Percentiles rank a stretch among this genome's conserved stretches.
Conservation (phyloP, 495 filamentous ascomycete genomes). For the Lasiosphaeria miniovina region DNA sequence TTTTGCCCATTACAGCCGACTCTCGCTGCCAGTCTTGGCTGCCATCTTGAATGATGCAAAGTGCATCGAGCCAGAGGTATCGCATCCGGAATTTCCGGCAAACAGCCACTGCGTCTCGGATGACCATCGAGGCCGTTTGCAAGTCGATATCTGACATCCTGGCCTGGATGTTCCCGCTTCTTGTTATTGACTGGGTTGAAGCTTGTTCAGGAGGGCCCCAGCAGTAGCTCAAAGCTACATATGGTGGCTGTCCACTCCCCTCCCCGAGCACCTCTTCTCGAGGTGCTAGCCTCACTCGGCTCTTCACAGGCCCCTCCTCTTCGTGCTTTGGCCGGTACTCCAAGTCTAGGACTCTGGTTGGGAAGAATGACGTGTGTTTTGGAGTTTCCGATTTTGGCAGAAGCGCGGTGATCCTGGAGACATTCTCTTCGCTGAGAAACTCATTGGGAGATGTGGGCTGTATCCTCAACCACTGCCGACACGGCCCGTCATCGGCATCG, state of each 20-base stretch:
- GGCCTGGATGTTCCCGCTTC: not conserved
- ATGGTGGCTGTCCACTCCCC: not conserved
- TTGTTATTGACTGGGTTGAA: not conserved
- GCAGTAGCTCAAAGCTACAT: not conserved
- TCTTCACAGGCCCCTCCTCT: not conserved
- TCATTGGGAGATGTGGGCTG: not conserved
- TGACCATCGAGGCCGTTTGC: not conserved
- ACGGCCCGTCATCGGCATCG: not conserved
- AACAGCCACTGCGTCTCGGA: not conserved
- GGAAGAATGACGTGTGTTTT: not conserved
- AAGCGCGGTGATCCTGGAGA: not conserved
- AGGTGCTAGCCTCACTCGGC: not conserved
- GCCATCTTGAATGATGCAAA: not conserved
- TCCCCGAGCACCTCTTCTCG: not conserved
- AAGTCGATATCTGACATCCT: not conserved
- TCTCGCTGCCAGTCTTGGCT: not conserved
- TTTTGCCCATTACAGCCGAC: not conserved
- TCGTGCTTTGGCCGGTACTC: not conserved
- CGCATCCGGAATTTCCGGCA: not conserved
- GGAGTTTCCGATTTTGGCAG: not conserved
- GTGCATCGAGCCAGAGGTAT: not conserved
- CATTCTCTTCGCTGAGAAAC: not conserved
- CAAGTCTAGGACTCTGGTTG: not conserved
- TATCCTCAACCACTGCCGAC: not conserved
- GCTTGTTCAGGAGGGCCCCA: not conserved